Evolutionary conservation across 1,284 basidiomycete species (phyloP).

Genomic region (Tylopilus sp.): DNA sequence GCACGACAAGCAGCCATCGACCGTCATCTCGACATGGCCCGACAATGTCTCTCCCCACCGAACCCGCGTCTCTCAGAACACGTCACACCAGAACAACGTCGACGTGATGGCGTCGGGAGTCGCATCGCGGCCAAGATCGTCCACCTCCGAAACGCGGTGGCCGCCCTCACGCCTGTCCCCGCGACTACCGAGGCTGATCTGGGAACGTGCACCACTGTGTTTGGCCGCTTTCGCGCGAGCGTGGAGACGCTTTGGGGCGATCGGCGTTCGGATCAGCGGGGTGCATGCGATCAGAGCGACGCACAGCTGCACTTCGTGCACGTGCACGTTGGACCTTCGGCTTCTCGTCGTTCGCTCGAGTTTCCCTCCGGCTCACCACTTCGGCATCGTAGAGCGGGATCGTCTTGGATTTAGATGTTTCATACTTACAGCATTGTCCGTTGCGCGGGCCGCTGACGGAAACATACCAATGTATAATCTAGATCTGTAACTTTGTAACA

Average conservation of each 20-base stretch:
- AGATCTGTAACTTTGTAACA: not conserved
- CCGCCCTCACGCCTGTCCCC: slow-evolving; percentile 36
- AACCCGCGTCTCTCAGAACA: too few species aligned
- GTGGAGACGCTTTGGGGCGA: slow-evolving; percentile 36
- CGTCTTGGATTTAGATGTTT: slow-evolving; percentile 34
- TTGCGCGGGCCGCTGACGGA: too few species aligned
- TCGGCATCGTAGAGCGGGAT: slow-evolving; percentile 35
- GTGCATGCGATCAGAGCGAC: slow-evolving; percentile 2
- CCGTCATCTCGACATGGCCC: slow-evolving; percentile 30
- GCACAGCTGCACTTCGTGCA: not conserved
- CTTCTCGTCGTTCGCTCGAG: slow-evolving; percentile 22
- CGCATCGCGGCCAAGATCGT: slow-evolving; percentile 38
- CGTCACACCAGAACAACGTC: slow-evolving; percentile 9
- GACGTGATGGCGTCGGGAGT: slow-evolving; percentile 10
- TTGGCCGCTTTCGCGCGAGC: slow-evolving; percentile 32
- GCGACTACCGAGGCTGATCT: slow-evolving; percentile 33
- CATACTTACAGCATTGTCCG: too few species aligned
- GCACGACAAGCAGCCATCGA: slow-evolving; percentile 35
- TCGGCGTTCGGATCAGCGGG: slow-evolving; percentile 12
- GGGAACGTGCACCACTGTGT: slow-evolving; percentile 18
- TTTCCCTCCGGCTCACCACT: slow-evolving; percentile 13
- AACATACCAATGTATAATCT: not conserved
- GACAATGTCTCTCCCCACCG: slow-evolving; percentile 27
- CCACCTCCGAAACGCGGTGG: slow-evolving; percentile 31
- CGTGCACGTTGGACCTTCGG: slow-evolving; percentile 6